Evolutionary conservation across 192 early-diverging fungal species (phyloP), one percentile per base, ranked within the genome.

Genomic region (Lobosporangium transversale): DNA sequence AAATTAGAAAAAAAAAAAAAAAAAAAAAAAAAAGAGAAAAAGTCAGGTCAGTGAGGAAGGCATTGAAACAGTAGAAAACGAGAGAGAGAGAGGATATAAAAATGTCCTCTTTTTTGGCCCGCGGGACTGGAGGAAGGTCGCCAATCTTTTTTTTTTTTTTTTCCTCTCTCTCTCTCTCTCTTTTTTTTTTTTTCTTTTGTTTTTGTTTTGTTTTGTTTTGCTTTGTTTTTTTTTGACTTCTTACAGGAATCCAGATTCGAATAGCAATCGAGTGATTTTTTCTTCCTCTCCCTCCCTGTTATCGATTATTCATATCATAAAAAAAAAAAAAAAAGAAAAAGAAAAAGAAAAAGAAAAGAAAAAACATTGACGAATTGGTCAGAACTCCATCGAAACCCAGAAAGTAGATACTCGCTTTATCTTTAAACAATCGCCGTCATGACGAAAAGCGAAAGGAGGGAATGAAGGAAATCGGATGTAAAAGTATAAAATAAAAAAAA

Each of bases 181-280:
- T 44, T 10, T 24, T 2, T 3, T 47, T 27, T 21, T 33, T 27
- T 49, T 33, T 2, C 10, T 61, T 30, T 21, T 33, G 40, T 49
- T 49, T 30, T 45, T 30, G 17, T 45, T 40, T 40, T 61, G 45
- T 50, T 18, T 60, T 45, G 3, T 9, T 35, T 3, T 8, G 33
- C 21, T n/a, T 20, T n/a, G 17, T 33, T 4, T 37, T 42, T 21
- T 58, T 30, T 11, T 43, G 37, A 26, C 37, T 42, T 15, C 52
- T 80, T 89, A 93, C 58, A 93, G 69, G 71, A 93, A 91, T 26
- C 92, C 92, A 10, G 88, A 90, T 69, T 93, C 92, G 59, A 87
- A 86, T n/a, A 93, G 84, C 47, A 92, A 76, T 36, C 92, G 83
- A 56, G 88, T 79, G 57, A 93, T 87, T 54, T 92, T 92, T 80